phyloP scores from a whole-genome alignment of 805 yeast genomes.

The Blastobotrys chiropterorum region DNA sequence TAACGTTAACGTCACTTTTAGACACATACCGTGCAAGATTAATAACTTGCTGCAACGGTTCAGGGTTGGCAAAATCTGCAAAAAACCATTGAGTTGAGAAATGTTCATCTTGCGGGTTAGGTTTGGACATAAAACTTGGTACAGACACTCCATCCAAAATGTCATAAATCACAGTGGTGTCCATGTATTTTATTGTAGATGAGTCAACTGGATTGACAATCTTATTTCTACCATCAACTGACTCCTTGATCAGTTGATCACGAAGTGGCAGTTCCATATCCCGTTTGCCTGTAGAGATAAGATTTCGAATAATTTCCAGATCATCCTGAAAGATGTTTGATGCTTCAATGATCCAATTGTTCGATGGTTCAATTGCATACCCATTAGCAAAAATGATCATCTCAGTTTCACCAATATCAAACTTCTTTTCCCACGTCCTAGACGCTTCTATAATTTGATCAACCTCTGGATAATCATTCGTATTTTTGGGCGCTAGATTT shows the following conservation, averaged over 20 bases:
- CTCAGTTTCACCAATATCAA: constrained; percentile 37
- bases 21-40: constrained; percentile 29
- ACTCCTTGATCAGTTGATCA: constrained; percentile 38
- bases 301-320: constrained; percentile 26
- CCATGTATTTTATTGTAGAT: constrained; percentile 28
- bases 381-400: constrained; percentile 71
- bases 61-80: constrained; percentile 45
- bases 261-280: constrained; percentile 22
- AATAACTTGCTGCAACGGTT: constrained; percentile 40
- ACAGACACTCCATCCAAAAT: background rate
- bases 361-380: constrained; percentile 13
- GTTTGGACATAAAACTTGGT: background rate
- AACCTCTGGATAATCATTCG: background rate
- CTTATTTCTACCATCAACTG: constrained; percentile 42
- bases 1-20: constrained; percentile 3
- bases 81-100: constrained; percentile 42
- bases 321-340: constrained; percentile 42
- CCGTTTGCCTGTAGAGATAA: constrained; percentile 26
- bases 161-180: constrained; percentile 10
- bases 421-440: constrained; percentile 27
- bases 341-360: constrained; percentile 15
- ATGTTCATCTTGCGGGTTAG: background rate
- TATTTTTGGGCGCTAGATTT: background rate
- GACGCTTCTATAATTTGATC: constrained; percentile 5
- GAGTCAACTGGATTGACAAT: constrained; percentile 45